Percentiles rank a stretch among this genome's conserved stretches.
These are phyloP conservation scores for Angomonas deanei DNA, from an alignment of 208 protist species.

Conservation along the genomic window DNA sequence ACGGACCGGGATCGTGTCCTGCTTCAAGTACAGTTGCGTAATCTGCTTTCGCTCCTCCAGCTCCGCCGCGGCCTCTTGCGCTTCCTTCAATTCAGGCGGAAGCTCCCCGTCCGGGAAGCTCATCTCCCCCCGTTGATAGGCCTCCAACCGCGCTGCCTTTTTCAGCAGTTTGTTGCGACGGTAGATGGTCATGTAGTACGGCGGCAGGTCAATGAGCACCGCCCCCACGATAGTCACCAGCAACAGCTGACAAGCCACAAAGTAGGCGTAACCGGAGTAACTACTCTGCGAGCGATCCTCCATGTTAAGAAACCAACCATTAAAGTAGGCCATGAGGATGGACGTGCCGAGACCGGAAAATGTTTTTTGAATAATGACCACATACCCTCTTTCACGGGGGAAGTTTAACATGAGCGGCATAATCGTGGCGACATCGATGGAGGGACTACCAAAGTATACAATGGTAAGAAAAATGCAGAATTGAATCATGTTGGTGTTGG, in stretches of 20 bases:
- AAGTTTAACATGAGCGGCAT: conserved; percentile 85
- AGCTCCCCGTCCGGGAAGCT: no score
- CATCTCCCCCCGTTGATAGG: neutral
- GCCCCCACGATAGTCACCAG: conserved; percentile 26
- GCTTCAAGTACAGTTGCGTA: conserved; percentile 35
- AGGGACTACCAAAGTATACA: conserved; percentile 48
- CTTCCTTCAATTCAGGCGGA: neutral
- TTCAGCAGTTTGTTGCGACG: conserved; percentile 20
- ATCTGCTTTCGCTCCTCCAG: conserved; percentile 32
- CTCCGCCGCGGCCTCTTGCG: conserved; percentile 30
- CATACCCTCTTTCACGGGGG: conserved; percentile 61
- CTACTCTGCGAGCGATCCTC: conserved; percentile 26
- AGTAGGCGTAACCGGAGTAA: conserved; percentile 57
- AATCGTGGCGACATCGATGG: conserved; percentile 54
- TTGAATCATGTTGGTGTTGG: conserved; percentile 29
- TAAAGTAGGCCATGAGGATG: conserved; percentile 75
- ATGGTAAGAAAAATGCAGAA: conserved; percentile 69
- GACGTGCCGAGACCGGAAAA: conserved; percentile 74
- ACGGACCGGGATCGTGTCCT: conserved; percentile 37
- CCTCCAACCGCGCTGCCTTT: neutral
- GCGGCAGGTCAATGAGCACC: conserved; percentile 47
- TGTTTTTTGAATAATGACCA: conserved; percentile 79
- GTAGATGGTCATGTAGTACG: conserved; percentile 52
- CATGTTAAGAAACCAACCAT: conserved; percentile 52
- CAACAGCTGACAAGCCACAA: conserved; percentile 38